A percentile compares a stretch with the other conserved stretches of the same genome.
phyloP scores from a whole-genome alignment of 345 rosid genomes.

The Gossypium australe region DNA sequence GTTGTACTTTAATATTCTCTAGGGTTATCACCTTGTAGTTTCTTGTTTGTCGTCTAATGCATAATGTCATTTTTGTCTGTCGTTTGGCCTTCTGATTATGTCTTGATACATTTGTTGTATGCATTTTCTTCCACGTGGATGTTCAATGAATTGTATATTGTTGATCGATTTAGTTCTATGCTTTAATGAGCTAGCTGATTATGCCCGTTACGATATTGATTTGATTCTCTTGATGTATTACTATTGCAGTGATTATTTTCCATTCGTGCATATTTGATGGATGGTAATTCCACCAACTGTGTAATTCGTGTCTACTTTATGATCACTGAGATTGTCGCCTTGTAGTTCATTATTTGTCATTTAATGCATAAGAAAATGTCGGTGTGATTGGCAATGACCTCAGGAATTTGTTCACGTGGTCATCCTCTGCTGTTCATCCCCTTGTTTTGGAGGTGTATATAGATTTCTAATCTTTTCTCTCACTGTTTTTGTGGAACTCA shows the following conservation, averaged over 20 bases:
- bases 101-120: background rate
- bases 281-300: background rate
- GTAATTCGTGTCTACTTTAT: background rate
- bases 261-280: slow-evolving; percentile 6
- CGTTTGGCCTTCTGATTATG: background rate
- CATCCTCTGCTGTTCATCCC: background rate
- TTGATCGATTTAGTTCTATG: background rate
- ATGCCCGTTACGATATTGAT: background rate
- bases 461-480: no score
- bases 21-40: background rate
- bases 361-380: background rate
- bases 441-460: background rate
- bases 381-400: background rate
- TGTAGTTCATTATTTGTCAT: background rate
- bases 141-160: background rate
- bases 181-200: background rate
- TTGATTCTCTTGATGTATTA: background rate
- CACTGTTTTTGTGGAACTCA: background rate
- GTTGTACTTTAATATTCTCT: background rate
- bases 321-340: background rate
- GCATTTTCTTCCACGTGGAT: background rate
- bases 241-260: slow-evolving; percentile 3
- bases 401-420: background rate
- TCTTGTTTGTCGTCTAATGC: background rate
- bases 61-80: background rate